Evolutionary conservation across 164 flowering plant species (phyloP).

Genomic region (Euptelea pleiosperma): DNA sequence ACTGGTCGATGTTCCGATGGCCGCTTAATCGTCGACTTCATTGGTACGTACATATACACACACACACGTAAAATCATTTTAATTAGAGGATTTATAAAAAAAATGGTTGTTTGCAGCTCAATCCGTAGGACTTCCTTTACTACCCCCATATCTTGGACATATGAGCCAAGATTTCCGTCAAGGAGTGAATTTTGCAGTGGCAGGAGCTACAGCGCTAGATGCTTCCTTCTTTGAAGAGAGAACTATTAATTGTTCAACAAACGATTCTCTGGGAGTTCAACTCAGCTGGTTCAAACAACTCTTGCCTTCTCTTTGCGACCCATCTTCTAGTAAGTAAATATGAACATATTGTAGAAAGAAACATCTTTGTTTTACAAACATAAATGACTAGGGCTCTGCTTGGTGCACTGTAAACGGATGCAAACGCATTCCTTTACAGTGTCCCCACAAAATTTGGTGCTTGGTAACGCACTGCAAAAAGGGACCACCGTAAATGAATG

Average conservation of each 20-base stretch:
- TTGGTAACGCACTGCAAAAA: too few species aligned
- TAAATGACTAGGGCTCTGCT: too few species aligned
- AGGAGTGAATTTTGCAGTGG: constrained; percentile 59
- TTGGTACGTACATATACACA: constrained; percentile 27
- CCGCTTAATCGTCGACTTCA: constrained; percentile 32
- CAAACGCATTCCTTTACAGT: too few species aligned
- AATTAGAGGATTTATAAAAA: too few species aligned
- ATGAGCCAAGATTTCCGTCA: constrained; percentile 3
- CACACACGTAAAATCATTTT: too few species aligned
- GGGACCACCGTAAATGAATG: too few species aligned
- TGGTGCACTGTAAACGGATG: too few species aligned
- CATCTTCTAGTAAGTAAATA: too few species aligned
- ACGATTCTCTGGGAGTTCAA: constrained; percentile 26
- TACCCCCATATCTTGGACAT: constrained; percentile 37
- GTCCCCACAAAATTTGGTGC: too few species aligned
- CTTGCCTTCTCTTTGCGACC: constrained; percentile 19
- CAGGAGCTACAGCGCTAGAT: constrained; percentile 53
- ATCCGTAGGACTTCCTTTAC: constrained; percentile 30
- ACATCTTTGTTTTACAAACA: too few species aligned
- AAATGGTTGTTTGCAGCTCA: constrained; percentile 33
- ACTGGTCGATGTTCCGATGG: constrained; percentile 35
- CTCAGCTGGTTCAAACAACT: constrained; percentile 31
- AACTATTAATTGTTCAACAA: constrained; percentile 6
- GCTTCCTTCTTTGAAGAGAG: constrained; percentile 21
- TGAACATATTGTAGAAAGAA: too few species aligned